Conservation (phyloP, 2,329 filamentous ascomycete genomes). For the Mycogone perniciosa region DNA sequence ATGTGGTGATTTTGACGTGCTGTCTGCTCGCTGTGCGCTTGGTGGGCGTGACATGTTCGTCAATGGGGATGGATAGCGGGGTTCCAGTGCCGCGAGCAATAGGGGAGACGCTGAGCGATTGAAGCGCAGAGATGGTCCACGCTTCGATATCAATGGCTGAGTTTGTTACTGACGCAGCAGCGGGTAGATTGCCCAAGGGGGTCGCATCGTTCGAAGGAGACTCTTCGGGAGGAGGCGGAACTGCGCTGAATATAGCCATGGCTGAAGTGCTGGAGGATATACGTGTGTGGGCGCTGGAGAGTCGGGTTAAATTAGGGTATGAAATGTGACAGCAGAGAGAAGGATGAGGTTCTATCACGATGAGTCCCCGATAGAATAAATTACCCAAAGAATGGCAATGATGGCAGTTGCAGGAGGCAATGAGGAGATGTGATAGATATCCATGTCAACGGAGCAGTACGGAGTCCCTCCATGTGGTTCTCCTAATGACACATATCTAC, state of each 20-base stretch:
- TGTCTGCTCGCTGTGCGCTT: slow-evolving; percentile 8
- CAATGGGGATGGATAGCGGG: slow-evolving; percentile 69
- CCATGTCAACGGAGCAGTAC: neutral
- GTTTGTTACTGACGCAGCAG: slow-evolving; percentile 18
- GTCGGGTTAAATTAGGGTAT: neutral
- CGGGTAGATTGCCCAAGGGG: slow-evolving; percentile 5
- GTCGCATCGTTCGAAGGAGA: slow-evolving; percentile 17
- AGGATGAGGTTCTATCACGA: too few relatives aligned
- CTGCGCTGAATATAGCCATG: slow-evolving; percentile 49
- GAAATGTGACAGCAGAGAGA: neutral
- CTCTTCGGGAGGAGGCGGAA: slow-evolving; percentile 42
- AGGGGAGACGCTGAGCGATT: slow-evolving; percentile 49
- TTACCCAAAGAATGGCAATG: too few relatives aligned
- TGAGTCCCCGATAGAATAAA: too few relatives aligned
- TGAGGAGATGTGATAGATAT: neutral
- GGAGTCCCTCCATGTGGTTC: neutral
- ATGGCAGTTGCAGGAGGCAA: too few relatives aligned
- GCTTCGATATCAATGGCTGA: slow-evolving; percentile 53
- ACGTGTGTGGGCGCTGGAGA: neutral
- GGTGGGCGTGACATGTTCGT: slow-evolving; percentile 39
- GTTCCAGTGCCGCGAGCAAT: slow-evolving; percentile 54
- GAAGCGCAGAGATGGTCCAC: slow-evolving; percentile 57
- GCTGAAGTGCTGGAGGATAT: neutral
- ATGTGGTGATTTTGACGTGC: slow-evolving; percentile 11
- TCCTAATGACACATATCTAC: slow-evolving; percentile 7